Evolutionary conservation across 208 protist species (phyloP), one percentile per base, ranked within the genome.

Genomic region (Phytomonas sp.): DNA sequence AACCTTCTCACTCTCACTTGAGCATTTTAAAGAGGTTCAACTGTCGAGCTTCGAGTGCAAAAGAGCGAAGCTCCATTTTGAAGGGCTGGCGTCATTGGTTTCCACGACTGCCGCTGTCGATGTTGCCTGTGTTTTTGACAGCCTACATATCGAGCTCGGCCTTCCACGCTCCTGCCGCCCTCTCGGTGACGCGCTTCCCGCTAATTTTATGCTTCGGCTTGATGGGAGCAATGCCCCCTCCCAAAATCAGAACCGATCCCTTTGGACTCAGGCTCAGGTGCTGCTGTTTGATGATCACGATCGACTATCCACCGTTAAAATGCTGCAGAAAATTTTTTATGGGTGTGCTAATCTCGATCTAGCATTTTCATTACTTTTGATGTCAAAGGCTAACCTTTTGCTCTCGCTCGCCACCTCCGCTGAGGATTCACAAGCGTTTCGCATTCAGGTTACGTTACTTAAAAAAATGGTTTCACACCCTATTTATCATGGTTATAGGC

Each of bases 181-280:
- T 29, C 40, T 49, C 14, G 40, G 40, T 16, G 40, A 4, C 12
- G 14, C 40, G 12, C 40, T 49, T 49, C 40, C 14, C 40, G 40
- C 12, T 49, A 49, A 49, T 49, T 49, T 49, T 49, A 49, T 49
- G 40, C 40, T 10, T 12, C 40, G 2, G 10, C 14, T 19, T 23
- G 14, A 19, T 12, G 40, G 40, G 40, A 10, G 40, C 12, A 16
- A 49, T 12, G 40, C 40, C 14, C 40, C 19, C 14, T 19, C 40
- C 2, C 40, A 49, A 49, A 49, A 16, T 49, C 40, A 49, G 40
- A 49, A 19, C 40, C 3, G 40, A 49, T 49, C 40, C 19, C 40
- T 83, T 37, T 92, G 87, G 87, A 83, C 87, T n/a, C 62, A 73
- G 31, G 78, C 80, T 30, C 87, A 92, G 76, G 80, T 70, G n/a